phyloP scores from a whole-genome alignment of 768 basidiomycete genomes.

The Mycena galopus region DNA sequence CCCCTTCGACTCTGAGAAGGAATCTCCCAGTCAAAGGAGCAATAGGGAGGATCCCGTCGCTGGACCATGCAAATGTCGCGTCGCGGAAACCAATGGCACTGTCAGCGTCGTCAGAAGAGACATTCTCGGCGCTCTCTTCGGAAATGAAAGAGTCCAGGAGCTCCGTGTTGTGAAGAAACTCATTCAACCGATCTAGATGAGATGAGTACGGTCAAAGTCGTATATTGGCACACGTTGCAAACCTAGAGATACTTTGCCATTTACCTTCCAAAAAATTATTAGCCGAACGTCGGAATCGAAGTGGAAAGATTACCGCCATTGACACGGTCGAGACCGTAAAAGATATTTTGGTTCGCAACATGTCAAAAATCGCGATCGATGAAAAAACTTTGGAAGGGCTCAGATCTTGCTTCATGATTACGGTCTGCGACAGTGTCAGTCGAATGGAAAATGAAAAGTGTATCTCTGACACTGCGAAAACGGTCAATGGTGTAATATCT shows the following conservation, averaged over 20 bases:
- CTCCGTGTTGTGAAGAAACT: conserved; percentile 62
- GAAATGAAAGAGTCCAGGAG: conserved; percentile 57
- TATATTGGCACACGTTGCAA: too few species aligned
- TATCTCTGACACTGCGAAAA: conserved; percentile 30
- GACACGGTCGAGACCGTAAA: conserved; percentile 49
- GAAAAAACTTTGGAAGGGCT: conserved; percentile 61
- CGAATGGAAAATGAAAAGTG: neutral
- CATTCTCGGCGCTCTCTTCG: conserved; percentile 31
- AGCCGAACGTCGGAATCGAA: too few species aligned
- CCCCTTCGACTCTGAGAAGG: conserved; percentile 63
- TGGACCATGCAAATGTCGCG: conserved; percentile 69
- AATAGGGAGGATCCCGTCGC: conserved; percentile 19
- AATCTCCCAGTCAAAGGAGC: conserved; percentile 63
- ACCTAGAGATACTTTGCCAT: conserved; percentile 67
- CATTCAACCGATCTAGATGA: conserved; percentile 66
- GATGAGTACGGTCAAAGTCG: too few species aligned
- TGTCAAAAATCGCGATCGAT: conserved; percentile 72
- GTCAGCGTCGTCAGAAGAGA: neutral
- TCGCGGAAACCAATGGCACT: conserved; percentile 64
- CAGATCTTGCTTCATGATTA: conserved; percentile 55
- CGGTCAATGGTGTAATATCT: neutral
- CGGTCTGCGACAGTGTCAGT: conserved; percentile 42
- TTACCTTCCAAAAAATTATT: too few species aligned
- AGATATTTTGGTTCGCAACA: conserved; percentile 65
- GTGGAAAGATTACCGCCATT: too few species aligned